These are phyloP conservation scores for Aspergillus sp. DNA, from an alignment of 2,329 filamentous ascomycete species.

Conservation along the genomic window DNA sequence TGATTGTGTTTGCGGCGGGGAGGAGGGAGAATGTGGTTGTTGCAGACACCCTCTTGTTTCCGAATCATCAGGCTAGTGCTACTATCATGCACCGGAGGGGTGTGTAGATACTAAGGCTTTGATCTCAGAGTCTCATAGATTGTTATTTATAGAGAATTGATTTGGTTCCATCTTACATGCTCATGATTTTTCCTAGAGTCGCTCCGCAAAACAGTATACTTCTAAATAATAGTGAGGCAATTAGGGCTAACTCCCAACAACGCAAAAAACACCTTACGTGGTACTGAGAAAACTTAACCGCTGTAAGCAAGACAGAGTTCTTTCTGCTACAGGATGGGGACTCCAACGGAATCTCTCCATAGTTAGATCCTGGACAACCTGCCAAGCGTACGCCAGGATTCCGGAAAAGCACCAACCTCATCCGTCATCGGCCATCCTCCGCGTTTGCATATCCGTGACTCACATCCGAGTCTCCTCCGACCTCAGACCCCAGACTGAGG, in stretches of 20 bases:
- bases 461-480: background rate
- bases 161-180: background rate
- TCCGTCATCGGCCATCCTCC: background rate
- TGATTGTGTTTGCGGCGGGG: conserved; percentile 11
- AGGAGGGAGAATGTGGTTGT: conserved; percentile 15
- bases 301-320: no score
- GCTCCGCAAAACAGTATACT: background rate
- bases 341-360: background rate
- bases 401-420: background rate
- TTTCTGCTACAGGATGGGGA: background rate
- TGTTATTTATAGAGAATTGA: background rate
- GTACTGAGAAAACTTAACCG: background rate
- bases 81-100: conserved; percentile 13
- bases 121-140: background rate
- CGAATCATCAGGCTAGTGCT: conserved; percentile 16
- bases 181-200: background rate
- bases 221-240: background rate
- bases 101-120: background rate
- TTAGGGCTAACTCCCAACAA: background rate
- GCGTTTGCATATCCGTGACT: background rate
- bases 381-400: background rate
- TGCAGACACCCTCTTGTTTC: conserved; percentile 11
- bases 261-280: background rate
- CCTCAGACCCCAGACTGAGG: background rate
- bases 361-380: background rate